These are phyloP conservation scores for Penicillium digitatum DNA, from an alignment of 2,329 filamentous ascomycete species.

Conservation along the genomic window DNA sequence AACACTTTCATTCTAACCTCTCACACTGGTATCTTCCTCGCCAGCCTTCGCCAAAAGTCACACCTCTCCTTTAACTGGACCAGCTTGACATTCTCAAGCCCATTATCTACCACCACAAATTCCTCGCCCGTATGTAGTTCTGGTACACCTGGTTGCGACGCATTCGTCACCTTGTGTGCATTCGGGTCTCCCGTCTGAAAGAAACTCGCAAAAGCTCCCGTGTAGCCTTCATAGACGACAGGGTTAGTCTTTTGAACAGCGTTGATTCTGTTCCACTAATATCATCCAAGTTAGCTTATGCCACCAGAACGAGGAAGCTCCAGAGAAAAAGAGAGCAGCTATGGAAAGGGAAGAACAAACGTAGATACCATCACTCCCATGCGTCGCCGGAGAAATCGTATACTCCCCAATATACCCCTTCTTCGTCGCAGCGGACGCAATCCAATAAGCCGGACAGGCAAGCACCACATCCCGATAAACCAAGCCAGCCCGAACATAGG, in stretches of 20 bases:
- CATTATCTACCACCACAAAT: slow-evolving; percentile 49
- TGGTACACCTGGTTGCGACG: slow-evolving; percentile 44
- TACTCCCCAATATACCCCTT: slow-evolving; percentile 58
- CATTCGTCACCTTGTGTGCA: slow-evolving; percentile 51
- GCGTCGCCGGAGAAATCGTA: slow-evolving; percentile 56
- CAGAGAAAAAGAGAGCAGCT: neutral
- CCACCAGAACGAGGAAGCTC: neutral
- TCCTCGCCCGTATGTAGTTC: slow-evolving; percentile 42
- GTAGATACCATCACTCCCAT: slow-evolving; percentile 56
- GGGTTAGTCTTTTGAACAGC: slow-evolving; percentile 51
- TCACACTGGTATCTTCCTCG: slow-evolving; percentile 47
- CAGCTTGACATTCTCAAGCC: slow-evolving; percentile 44
- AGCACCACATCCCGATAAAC: slow-evolving; percentile 58
- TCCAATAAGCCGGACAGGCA: slow-evolving; percentile 59
- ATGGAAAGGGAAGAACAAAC: slow-evolving; percentile 33
- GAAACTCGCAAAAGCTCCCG: slow-evolving; percentile 59
- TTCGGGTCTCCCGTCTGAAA: slow-evolving; percentile 59
- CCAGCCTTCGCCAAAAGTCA: slow-evolving; percentile 52
- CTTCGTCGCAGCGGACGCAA: slow-evolving; percentile 44
- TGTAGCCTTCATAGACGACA: slow-evolving; percentile 54
- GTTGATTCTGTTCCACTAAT: slow-evolving; percentile 56
- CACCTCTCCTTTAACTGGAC: slow-evolving; percentile 47
- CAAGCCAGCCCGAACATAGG: slow-evolving; percentile 52
- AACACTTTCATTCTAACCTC: neutral
- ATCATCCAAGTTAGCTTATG: neutral